Percentiles rank a stretch among this genome's conserved stretches.
phyloP scores from a whole-genome alignment of 495 filamentous ascomycete genomes.

The Neurospora africana region DNA sequence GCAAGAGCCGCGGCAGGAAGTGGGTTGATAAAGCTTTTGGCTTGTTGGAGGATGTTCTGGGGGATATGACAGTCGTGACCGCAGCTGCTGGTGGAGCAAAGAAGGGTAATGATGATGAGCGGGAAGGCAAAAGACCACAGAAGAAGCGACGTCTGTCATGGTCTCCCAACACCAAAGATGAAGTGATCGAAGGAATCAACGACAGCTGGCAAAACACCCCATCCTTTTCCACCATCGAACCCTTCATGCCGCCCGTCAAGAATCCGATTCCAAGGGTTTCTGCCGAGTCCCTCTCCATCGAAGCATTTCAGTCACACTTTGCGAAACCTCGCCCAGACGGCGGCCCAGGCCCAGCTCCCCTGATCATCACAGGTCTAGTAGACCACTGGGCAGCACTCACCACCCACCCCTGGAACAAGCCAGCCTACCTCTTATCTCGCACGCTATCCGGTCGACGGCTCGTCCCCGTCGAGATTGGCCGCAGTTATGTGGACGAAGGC shows the following conservation, averaged over 20 bases:
- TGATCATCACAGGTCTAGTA: slow-evolving; percentile 58
- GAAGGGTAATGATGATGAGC: background rate
- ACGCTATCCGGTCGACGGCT: slow-evolving; percentile 71
- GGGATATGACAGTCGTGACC: background rate
- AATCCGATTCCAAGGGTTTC: slow-evolving; percentile 23
- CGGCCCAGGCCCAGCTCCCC: slow-evolving; percentile 38
- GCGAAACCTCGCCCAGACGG: slow-evolving; percentile 27
- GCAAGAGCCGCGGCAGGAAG: slow-evolving; percentile 37
- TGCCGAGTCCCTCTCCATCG: slow-evolving; percentile 37
- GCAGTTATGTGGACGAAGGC: slow-evolving; percentile 72
- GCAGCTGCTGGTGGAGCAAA: background rate
- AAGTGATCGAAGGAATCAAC: background rate
- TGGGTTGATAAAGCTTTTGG: slow-evolving; percentile 47
- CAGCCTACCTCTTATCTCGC: slow-evolving; percentile 60
- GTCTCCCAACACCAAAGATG: background rate
- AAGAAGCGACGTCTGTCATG: slow-evolving; percentile 18
- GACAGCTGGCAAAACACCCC: slow-evolving; percentile 10
- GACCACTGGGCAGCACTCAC: slow-evolving; percentile 72
- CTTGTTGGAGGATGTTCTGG: slow-evolving; percentile 29
- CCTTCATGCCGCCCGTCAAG: slow-evolving; percentile 31
- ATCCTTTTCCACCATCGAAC: slow-evolving; percentile 32
- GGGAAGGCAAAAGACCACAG: slow-evolving; percentile 4
- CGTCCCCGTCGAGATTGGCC: slow-evolving; percentile 82
- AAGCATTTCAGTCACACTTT: slow-evolving; percentile 50
- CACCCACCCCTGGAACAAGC: slow-evolving; percentile 56